Base-by-base conservation (phyloP, 1,284 basidiomycete genomes). In the Veloboletus limbatus region DNA sequence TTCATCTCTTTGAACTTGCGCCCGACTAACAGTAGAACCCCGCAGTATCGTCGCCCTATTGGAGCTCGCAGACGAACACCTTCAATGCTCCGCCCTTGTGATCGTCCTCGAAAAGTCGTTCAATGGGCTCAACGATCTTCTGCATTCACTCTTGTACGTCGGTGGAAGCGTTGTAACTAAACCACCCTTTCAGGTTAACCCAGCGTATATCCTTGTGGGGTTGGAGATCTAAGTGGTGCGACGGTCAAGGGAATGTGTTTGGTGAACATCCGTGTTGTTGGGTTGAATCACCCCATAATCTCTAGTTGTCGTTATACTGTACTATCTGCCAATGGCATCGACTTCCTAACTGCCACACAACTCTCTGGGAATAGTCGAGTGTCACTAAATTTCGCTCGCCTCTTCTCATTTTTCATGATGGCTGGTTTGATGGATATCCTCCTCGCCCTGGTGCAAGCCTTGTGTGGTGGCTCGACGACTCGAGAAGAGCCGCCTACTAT, bases 121-220 rank as follows among this genome's bases (percentile, higher is more conserved):
- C 32, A 72, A 76, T 13, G 70, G 70, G 28, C 70, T 87, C 42
- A 75, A 79, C 54, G 75, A 79, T 54, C 68, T 89, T 43, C 70
- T 90, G 40, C 88, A 90, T 59, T 83, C 87, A 40, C 75, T 90
- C 51, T 86, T 90, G 85, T 91, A 90, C 66, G 84, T 89, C 43
- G 87, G 87, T 51, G 88, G 84, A 43, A 77, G 75, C 35, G 81
- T 90, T 44, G 82, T 90, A 47, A 86, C 85, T 37, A 82, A 80
- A 60, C 85, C 88, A 46, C 78, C 78, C 22, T 89, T 86, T 72
- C 72, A 79, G 59, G 77, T 82, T 45, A 79, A 86, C 58, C 74
- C 82, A 17, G 77, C 80, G 17, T 86, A 81, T 59, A 78, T 90
- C 30, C 78, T 90, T 30, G 84, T 90, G 46, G 87, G 87, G 40